Base-by-base conservation (phyloP, 345 rosid species). In the Salix purpurea region DNA sequence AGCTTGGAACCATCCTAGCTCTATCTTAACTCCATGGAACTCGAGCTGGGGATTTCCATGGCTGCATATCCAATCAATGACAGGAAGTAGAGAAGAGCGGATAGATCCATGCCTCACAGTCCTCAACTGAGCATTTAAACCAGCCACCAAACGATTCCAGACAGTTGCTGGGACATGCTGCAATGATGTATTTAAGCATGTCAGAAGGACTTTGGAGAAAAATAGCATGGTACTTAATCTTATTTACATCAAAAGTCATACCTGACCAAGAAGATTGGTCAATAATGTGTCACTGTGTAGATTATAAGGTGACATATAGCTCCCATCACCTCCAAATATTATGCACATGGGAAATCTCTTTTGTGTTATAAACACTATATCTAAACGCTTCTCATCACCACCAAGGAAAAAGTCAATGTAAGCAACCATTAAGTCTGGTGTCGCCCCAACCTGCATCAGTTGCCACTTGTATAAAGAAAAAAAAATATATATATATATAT, bases 1-100 rank as follows among this genome's bases (percentile, higher is more conserved):
- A 52, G 97, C 94, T 85, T 96, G 99, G 85, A 96, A 96, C 99
- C 99, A 96, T 66, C 98, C 98, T 28, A 92, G 87, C 84, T 91
- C 97, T 77, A 92, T 80, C 88, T 89, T 88, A 68, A 90, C 97
- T 42, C 96, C 92, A 69, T 92, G 99, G 74, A 95, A 91, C 76
- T 92, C 97, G 76, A 96, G 92, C 77, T 93, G 98, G 65, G 96
- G 93, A 79, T 91, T 96, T 78, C 90, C 96, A 83, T 96, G 98
- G 83, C 93, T 96, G 46, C 76, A 85, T 76, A 93, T 83, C 98
- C 99, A 96, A 82, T 88, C 81, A 82, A 96, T 85, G 44, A 93
- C 91, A 72, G 94, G 97, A 83, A 89, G 77, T 70, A 95, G 84
- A 26, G 97, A 87, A 78, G 97, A 85, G 36, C 92, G 89, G 69